These are phyloP conservation scores for Delonix regia DNA, from an alignment of 306 rosid species.

Conservation along the genomic window DNA sequence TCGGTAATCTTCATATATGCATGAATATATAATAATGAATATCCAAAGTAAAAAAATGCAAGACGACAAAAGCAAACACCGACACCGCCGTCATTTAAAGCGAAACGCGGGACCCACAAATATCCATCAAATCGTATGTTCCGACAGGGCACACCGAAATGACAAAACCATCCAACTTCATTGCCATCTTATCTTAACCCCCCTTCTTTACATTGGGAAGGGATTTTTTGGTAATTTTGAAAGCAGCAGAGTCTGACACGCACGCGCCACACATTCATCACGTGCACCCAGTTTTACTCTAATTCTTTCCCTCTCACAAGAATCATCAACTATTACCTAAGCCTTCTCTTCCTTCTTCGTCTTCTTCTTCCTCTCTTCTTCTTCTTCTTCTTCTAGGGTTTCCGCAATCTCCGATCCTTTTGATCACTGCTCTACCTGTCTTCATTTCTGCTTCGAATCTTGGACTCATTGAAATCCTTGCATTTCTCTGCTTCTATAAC, in stretches of 20 bases:
- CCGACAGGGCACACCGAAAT: not conserved
- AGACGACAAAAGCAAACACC: not conserved
- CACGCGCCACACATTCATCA: slow-evolving; percentile 29
- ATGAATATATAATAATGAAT: no score
- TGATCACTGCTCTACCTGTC: slow-evolving; percentile 8
- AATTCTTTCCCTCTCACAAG: not conserved
- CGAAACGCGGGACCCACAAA: slow-evolving; percentile 35
- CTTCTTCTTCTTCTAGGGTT: slow-evolving; percentile 49
- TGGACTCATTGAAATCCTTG: not conserved
- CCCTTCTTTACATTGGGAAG: no score
- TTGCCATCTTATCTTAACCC: not conserved
- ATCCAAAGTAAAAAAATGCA: not conserved
- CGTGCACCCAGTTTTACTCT: slow-evolving; percentile 49
- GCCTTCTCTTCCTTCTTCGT: not conserved
- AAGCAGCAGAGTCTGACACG: not conserved
- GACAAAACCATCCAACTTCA: slow-evolving; percentile 18
- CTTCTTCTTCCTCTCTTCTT: no score
- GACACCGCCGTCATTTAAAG: slow-evolving; percentile 41
- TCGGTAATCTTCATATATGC: no score
- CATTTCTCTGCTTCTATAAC: not conserved
- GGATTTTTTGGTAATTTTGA: not conserved
- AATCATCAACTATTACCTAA: slow-evolving; percentile 21
- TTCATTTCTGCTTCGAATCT: slow-evolving; percentile 3
- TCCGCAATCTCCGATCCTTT: slow-evolving; percentile 40
- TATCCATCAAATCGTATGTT: slow-evolving; percentile 45